Evolutionary conservation across 331 rosid genomes (phyloP).

Genomic region (Cucumis variabilis): DNA sequence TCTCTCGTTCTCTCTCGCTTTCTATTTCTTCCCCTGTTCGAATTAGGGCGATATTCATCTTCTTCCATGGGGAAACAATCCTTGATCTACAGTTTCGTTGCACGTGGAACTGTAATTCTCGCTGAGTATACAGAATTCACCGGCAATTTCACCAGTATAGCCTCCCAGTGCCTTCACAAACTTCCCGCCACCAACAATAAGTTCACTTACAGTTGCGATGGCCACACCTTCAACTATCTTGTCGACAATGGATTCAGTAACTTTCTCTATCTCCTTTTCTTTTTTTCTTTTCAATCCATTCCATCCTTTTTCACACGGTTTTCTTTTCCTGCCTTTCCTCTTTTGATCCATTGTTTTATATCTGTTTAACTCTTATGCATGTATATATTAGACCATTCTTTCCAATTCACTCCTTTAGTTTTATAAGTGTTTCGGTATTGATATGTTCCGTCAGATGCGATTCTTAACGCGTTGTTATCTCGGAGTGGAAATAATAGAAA

Average conservation of each 20-base stretch:
- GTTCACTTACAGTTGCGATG: conserved; percentile 40
- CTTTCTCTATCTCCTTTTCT: background rate
- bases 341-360: background rate
- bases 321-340: background rate
- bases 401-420: background rate
- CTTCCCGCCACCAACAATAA: conserved; percentile 33
- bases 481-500: background rate
- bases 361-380: background rate
- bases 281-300: background rate
- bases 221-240: conserved; percentile 36
- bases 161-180: conserved; percentile 38
- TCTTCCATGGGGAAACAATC: conserved; percentile 33
- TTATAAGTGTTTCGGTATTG: background rate
- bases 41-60: conserved; percentile 13
- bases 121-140: conserved; percentile 32
- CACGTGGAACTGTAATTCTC: conserved; percentile 35
- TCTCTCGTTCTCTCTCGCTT: background rate
- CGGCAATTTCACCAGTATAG: conserved; percentile 34
- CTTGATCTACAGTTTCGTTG: conserved; percentile 37
- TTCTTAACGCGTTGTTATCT: conserved; percentile 10
- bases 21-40: background rate
- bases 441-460: background rate
- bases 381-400: background rate
- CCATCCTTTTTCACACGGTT: background rate
- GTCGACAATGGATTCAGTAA: conserved; percentile 40